Percentiles rank a stretch among this genome's conserved stretches.
Conservation (phyloP, 768 basidiomycete genomes). For the Lactarius hatsudake region DNA sequence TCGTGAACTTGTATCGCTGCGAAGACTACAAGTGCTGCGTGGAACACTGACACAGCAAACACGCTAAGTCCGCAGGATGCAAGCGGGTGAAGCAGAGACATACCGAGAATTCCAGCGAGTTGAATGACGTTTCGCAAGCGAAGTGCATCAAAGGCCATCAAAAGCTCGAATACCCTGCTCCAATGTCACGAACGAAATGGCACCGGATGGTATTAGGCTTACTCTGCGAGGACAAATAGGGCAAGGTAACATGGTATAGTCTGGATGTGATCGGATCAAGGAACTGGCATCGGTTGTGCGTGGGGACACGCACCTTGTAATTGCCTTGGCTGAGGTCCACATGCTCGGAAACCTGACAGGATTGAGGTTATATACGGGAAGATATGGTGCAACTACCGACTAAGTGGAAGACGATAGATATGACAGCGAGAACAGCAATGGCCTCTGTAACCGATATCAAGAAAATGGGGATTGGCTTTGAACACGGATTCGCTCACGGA, state of each 20-base stretch:
- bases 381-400: constrained; percentile 39
- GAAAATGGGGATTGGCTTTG: background rate
- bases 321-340: constrained; percentile 41
- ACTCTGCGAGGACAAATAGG: constrained; percentile 82
- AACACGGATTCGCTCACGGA: constrained; percentile 48
- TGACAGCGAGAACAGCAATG: constrained; percentile 69
- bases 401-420: constrained; percentile 64
- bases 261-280: constrained; percentile 36
- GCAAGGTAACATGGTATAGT: constrained; percentile 84
- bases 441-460: constrained; percentile 52
- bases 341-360: constrained; percentile 47
- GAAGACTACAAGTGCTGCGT: constrained; percentile 68
- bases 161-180: constrained; percentile 68
- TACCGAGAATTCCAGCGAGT: constrained; percentile 68
- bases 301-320: constrained; percentile 49
- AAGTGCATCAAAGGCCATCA: constrained; percentile 83
- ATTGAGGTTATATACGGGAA: constrained; percentile 10
- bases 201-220: constrained; percentile 29
- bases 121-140: constrained; percentile 76
- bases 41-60: constrained; percentile 53
- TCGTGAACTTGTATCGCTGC: constrained; percentile 76
- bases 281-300: background rate
- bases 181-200: constrained; percentile 11
- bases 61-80: constrained; percentile 1
- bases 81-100: constrained; percentile 26